phyloP scores from a whole-genome alignment of 129 eudicot genomes.

The Artemisia argyi region DNA sequence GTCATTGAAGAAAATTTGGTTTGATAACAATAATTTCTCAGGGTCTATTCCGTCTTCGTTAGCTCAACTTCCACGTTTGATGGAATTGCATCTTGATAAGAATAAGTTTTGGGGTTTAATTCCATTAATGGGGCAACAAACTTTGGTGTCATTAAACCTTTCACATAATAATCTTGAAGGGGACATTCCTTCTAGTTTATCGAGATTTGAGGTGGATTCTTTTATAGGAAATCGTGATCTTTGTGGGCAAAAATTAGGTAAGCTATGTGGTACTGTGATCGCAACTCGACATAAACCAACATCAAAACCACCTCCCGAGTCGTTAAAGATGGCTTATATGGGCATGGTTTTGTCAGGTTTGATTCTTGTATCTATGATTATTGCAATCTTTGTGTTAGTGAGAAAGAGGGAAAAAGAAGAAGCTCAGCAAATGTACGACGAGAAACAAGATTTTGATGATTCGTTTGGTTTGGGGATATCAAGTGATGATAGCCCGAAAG shows the following conservation, averaged over 20 bases:
- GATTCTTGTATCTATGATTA: constrained; percentile 39
- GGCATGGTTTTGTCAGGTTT: constrained; percentile 28
- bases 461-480: constrained; percentile 25
- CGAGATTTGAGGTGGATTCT: constrained; percentile 33
- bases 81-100: constrained; percentile 50
- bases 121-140: constrained; percentile 47
- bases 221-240: constrained; percentile 58
- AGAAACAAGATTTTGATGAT: constrained; percentile 24
- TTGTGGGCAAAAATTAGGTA: constrained; percentile 47
- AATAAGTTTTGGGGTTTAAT: constrained; percentile 55
- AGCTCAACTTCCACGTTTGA: constrained; percentile 30
- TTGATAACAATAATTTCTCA: constrained; percentile 50
- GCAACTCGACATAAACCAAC: background rate
- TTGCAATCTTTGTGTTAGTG: constrained; percentile 33
- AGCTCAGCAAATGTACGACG: background rate
- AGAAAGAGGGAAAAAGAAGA: constrained; percentile 32
- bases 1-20: constrained; percentile 62
- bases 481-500: constrained; percentile 15
- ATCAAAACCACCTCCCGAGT: constrained; percentile 14
- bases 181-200: constrained; percentile 48
- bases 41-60: constrained; percentile 60
- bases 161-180: constrained; percentile 58
- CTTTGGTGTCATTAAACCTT: constrained; percentile 38
- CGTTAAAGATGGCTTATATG: constrained; percentile 25
- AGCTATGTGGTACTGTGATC: constrained; percentile 27